Percentiles rank a stretch among this genome's conserved stretches.
Evolutionary conservation across 148 eudicot genomes (phyloP).

Genomic region (Nyssa sinensis): DNA sequence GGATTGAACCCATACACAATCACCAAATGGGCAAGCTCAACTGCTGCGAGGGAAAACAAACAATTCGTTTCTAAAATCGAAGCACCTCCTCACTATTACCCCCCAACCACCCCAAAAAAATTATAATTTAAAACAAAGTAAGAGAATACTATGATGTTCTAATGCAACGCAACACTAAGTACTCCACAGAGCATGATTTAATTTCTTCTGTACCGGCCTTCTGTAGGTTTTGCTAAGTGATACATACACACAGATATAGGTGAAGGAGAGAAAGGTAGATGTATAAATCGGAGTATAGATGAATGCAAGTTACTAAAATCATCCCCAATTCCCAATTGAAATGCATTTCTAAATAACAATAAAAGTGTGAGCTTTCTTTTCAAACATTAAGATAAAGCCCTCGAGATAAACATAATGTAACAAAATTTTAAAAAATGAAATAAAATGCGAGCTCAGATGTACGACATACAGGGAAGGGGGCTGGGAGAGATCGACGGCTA

Average conservation of each 20-base stretch:
- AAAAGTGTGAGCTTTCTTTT: not conserved
- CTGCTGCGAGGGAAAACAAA: not conserved
- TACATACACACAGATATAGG: not conserved
- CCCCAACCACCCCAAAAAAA: no score
- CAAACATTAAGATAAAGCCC: not conserved
- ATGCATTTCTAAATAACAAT: no score
- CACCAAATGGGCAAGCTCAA: no score
- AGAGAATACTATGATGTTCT: not conserved
- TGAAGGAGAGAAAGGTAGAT: not conserved
- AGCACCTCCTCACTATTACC: not conserved
- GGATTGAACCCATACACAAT: not conserved
- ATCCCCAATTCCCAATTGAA: no score
- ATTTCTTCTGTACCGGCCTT: no score
- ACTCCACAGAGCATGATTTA: not conserved
- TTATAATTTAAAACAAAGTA: no score
- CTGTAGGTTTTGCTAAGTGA: not conserved
- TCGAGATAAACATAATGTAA: no score
- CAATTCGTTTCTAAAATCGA: no score
- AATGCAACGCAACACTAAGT: not conserved
- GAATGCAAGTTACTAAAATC: not conserved
- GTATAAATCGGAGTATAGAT: no score
- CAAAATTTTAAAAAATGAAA: no score
- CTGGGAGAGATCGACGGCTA: not conserved
- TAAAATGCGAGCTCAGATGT: no score
- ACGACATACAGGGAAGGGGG: no score